A percentile compares a stretch with the other conserved stretches of the same genome.
phyloP scores from a whole-genome alignment of 2,329 filamentous ascomycete genomes.

The Fusarium citri region DNA sequence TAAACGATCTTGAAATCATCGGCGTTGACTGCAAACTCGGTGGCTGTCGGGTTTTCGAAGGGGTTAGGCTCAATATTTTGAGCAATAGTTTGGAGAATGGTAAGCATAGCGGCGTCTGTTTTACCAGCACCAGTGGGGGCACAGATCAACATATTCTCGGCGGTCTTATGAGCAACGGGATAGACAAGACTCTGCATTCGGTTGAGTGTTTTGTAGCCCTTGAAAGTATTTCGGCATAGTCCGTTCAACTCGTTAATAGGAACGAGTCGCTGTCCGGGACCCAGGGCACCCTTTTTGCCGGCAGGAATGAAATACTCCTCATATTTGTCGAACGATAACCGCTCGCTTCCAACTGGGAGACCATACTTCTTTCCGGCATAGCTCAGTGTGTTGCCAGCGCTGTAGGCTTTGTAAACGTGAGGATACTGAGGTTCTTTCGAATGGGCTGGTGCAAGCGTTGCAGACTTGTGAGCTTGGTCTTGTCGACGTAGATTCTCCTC shows the following conservation, averaged over 20 bases:
- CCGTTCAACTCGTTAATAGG: slow-evolving; percentile 87
- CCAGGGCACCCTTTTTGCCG: slow-evolving; percentile 78
- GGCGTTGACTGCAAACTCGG: slow-evolving; percentile 82
- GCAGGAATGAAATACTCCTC: slow-evolving; percentile 92
- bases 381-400: slow-evolving; percentile 87
- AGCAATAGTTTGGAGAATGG: slow-evolving; percentile 88
- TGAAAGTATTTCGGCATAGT: slow-evolving; percentile 90
- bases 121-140: slow-evolving; percentile 98
- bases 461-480: slow-evolving; percentile 86
- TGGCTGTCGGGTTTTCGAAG: slow-evolving; percentile 76
- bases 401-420: slow-evolving; percentile 88
- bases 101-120: slow-evolving; percentile 97
- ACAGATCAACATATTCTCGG: slow-evolving; percentile 98
- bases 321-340: slow-evolving; percentile 79
- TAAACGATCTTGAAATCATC: slow-evolving; percentile 99
- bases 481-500: slow-evolving; percentile 80
- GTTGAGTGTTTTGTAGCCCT: slow-evolving; percentile 91
- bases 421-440: slow-evolving; percentile 84
- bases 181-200: slow-evolving; percentile 98
- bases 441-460: slow-evolving; percentile 76
- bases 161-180: slow-evolving; percentile 93
- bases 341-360: slow-evolving; percentile 79
- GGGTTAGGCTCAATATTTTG: slow-evolving; percentile 88
- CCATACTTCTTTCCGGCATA: slow-evolving; percentile 83
- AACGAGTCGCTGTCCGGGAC: slow-evolving; percentile 78